Base-by-base conservation (phyloP, 441 rosid species). In the Isatis lusitanica region DNA sequence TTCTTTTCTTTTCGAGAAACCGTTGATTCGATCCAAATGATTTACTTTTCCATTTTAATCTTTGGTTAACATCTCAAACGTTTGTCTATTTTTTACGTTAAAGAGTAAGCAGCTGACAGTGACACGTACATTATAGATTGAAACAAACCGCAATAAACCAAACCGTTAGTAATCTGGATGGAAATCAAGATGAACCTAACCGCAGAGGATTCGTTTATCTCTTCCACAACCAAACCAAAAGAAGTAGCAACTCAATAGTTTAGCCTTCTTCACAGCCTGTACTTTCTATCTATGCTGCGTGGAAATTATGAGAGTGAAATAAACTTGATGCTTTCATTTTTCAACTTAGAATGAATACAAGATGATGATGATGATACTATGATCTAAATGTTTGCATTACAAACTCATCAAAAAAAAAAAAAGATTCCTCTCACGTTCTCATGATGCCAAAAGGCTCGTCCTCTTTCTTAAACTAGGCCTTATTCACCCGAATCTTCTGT, bases 401-500 rank as follows among this genome's bases (percentile, higher is more conserved):
- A 71, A 71, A 65, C 68, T 65, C 69, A 7, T 65, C 63, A 55
- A 55, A 58, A 71, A 52, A 0, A 55, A 65, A 71, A 52, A 5
- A 77, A 55, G 46, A 67, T 53, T 36, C 65, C 24, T 18, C 40
- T 28, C 51, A 35, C 36, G 2, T 9, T 55, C 31, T 43, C 52
- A 8, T 58, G 38, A 50, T 65, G 12, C 46, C 53, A 43, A 56
- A 33, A 15, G 52, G 44, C 43, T 52, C 46, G 1, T 38, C 57
- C 39, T n/a, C 60, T 55, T 56, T 16, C 9, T 10, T 9, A 55
- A 50, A 48, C 81, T 85, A 94, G 0, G 97, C 97, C 84, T 88
- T 90, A 81, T 92, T 94, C 72, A 92, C 98, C 24, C 96, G 97
- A 75, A 92, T 85, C 42, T 44, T 38, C 66, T 92, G 97, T 70